Evolutionary conservation across 305 asterid genomes (phyloP).

Genomic region (Fraxinus dipetala): DNA sequence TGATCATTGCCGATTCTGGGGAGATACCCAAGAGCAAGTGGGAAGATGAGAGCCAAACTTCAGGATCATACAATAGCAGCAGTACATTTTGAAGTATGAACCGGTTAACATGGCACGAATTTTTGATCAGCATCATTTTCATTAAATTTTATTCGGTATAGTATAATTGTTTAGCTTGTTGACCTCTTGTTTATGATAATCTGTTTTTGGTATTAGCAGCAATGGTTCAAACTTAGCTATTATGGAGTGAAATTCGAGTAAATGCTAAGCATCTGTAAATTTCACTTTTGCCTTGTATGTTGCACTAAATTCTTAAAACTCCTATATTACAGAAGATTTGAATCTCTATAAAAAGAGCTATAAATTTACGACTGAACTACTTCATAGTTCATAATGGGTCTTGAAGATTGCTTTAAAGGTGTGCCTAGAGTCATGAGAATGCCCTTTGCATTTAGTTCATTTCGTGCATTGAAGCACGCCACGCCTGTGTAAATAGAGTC

Average conservation of each 20-base stretch:
- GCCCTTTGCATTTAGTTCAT: conserved; percentile 17
- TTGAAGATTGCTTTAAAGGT: background rate
- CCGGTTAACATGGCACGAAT: conserved; percentile 1
- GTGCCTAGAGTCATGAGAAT: background rate
- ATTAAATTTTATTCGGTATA: background rate
- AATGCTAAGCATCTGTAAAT: background rate
- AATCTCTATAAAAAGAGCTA: background rate
- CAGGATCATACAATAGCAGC: conserved; percentile 16
- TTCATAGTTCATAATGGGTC: background rate
- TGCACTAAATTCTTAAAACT: background rate
- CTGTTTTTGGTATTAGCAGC: background rate
- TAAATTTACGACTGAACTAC: background rate
- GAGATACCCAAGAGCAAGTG: conserved; percentile 81
- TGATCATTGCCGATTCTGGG: conserved; percentile 67
- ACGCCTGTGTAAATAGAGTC: background rate
- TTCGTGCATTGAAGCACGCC: background rate
- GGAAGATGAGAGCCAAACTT: conserved; percentile 53
- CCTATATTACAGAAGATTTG: background rate
- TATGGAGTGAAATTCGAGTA: background rate
- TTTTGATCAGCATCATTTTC: conserved; percentile 5
- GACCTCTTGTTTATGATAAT: background rate
- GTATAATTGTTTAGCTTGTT: background rate
- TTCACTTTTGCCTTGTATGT: background rate
- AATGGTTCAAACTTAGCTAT: background rate
- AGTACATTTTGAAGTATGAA: conserved; percentile 21